phyloP scores from a whole-genome alignment of 2,329 filamentous ascomycete genomes.

The Hymenoscyphus infarciens region DNA sequence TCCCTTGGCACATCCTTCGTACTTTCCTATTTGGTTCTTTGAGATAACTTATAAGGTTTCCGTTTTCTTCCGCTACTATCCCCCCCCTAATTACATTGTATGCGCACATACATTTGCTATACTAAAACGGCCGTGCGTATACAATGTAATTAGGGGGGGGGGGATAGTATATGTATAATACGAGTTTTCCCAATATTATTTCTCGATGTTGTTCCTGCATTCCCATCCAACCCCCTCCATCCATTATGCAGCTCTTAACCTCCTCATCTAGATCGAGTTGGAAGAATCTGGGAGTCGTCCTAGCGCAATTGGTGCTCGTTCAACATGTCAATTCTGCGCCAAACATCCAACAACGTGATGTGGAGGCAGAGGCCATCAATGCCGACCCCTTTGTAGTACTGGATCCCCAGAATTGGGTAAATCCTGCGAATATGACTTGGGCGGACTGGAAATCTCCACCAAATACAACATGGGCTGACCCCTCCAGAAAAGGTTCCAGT shows the following conservation, averaged over 20 bases:
- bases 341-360: background rate
- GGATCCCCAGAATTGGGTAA: conserved; percentile 15
- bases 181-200: background rate
- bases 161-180: conserved; percentile 1
- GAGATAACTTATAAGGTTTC: background rate
- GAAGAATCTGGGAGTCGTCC: background rate
- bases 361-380: background rate
- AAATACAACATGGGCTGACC: conserved; percentile 18
- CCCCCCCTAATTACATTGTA: too few relatives aligned
- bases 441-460: conserved; percentile 16
- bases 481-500: conserved; percentile 14
- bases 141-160: too few relatives aligned
- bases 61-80: background rate
- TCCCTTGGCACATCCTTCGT: background rate
- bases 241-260: background rate
- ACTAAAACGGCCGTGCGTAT: too few relatives aligned
- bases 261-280: background rate
- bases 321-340: background rate
- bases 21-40: background rate
- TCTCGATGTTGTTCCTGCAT: background rate
- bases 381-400: conserved; percentile 13
- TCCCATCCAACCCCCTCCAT: background rate
- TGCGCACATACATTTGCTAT: too few relatives aligned
- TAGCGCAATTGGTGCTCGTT: background rate
- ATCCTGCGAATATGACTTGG: conserved; percentile 15